These are phyloP conservation scores for Dryas octopetala DNA, from an alignment of 306 rosid genomes.

Conservation along the genomic window DNA sequence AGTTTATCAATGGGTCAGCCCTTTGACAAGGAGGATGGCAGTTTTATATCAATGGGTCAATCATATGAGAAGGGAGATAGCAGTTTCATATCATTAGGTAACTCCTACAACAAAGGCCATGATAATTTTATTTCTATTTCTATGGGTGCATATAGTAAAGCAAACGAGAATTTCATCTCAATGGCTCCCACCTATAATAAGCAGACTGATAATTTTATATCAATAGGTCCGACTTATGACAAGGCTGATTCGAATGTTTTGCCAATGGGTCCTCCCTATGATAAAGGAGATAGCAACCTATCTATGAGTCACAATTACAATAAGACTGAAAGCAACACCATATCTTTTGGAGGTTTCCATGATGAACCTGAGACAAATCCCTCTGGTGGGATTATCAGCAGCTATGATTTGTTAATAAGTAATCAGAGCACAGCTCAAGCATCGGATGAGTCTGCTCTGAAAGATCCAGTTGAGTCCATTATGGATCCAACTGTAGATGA, in stretches of 20 bases:
- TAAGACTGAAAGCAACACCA: conserved; percentile 57
- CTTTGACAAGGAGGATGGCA: conserved; percentile 61
- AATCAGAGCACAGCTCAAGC: conserved; percentile 57
- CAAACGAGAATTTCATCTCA: conserved; percentile 57
- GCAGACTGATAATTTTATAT: conserved; percentile 44
- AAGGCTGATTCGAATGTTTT: conserved; percentile 53
- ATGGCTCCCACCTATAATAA: conserved; percentile 55
- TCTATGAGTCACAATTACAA: conserved; percentile 48
- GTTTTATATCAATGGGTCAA: conserved; percentile 75
- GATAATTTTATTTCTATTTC: conserved; percentile 62
- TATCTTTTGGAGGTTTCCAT: conserved; percentile 71
- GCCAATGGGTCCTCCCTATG: conserved; percentile 47
- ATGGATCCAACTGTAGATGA: conserved; percentile 47
- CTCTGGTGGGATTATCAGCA: conserved; percentile 61
- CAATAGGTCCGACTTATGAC: conserved; percentile 60
- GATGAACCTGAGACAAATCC: conserved; percentile 55
- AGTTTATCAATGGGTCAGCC: conserved; percentile 69
- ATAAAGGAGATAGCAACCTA: conserved; percentile 51
- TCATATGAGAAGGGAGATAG: conserved; percentile 63
- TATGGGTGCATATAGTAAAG: conserved; percentile 59
- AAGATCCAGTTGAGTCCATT: conserved; percentile 46
- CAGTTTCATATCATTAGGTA: conserved; percentile 59
- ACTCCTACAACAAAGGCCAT: conserved; percentile 63
- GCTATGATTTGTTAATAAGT: conserved; percentile 59
- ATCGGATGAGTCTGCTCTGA: conserved; percentile 50